A percentile compares a stretch with the other conserved stretches of the same genome.
These are phyloP conservation scores for Agaricales sp. DNA, from an alignment of 1,284 basidiomycete species.

Conservation along the genomic window DNA sequence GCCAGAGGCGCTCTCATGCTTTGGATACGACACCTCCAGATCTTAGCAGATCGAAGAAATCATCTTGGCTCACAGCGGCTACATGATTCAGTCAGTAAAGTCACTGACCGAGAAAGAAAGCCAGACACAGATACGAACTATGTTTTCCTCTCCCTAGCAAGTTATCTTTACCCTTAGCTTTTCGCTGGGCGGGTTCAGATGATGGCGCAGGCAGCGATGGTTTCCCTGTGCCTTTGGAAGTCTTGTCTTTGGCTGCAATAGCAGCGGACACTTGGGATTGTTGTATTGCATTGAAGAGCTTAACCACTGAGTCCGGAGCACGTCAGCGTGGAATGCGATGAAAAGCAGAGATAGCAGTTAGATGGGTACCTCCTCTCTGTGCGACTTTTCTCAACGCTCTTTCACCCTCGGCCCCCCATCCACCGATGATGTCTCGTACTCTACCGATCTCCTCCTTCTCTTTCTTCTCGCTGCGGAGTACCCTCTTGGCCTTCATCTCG, in stretches of 20 bases:
- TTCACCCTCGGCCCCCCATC: constrained; percentile 75
- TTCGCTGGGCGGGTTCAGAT: constrained; percentile 29
- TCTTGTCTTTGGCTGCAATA: constrained; percentile 46
- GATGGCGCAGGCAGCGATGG: constrained; percentile 57
- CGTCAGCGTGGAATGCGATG: neutral
- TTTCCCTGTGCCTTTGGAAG: constrained; percentile 58
- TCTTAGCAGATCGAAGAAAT: constrained; percentile 71
- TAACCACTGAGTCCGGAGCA: constrained; percentile 48
- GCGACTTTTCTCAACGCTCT: constrained; percentile 69
- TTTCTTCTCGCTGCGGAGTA: constrained; percentile 59
- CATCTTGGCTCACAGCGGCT: constrained; percentile 53
- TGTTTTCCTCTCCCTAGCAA: constrained; percentile 43
- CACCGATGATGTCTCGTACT: constrained; percentile 68
- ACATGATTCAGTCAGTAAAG: no score
- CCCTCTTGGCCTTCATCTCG: constrained; percentile 58
- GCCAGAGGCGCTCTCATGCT: constrained; percentile 17
- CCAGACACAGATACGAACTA: constrained; percentile 28
- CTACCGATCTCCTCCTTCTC: constrained; percentile 67
- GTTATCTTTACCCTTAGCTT: constrained; percentile 41
- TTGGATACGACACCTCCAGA: constrained; percentile 66
- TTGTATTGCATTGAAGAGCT: constrained; percentile 75
- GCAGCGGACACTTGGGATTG: constrained; percentile 53
- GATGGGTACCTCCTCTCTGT: constrained; percentile 62
- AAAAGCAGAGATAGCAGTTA: constrained; percentile 4
- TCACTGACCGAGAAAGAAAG: no score